Evolutionary conservation across 768 basidiomycete species (phyloP).

Genomic region (Coprinopsis sp.): DNA sequence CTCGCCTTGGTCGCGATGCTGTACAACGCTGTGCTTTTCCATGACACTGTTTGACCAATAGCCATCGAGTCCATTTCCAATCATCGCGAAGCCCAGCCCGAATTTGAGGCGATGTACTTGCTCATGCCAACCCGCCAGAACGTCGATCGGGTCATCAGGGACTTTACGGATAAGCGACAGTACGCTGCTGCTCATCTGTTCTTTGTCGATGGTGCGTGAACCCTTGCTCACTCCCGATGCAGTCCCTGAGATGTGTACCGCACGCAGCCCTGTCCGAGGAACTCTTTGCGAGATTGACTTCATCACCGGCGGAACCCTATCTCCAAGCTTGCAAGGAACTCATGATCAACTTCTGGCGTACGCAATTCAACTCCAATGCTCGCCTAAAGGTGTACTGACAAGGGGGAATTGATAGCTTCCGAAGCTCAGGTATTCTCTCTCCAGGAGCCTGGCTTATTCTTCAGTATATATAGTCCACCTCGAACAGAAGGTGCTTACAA

Average conservation of each 20-base stretch:
- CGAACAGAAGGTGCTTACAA: constrained; percentile 63
- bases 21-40: no score
- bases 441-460: constrained; percentile 76
- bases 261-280: constrained; percentile 67
- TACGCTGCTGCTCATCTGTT: constrained; percentile 88
- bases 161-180: constrained; percentile 62
- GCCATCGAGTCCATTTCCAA: constrained; percentile 90
- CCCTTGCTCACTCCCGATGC: no score
- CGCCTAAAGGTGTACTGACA: no score
- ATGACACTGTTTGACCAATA: no score
- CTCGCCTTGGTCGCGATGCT: no score
- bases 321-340: constrained; percentile 80
- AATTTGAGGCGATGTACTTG: constrained; percentile 89
- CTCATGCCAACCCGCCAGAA: constrained; percentile 95
- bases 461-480: constrained; percentile 84
- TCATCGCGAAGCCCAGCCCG: constrained; percentile 75
- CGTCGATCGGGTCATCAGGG: constrained; percentile 83
- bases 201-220: constrained; percentile 80
- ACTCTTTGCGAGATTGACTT: constrained; percentile 69
- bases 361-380: constrained; percentile 22
- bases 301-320: constrained; percentile 72
- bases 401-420: constrained; percentile 45
- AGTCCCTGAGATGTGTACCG: neutral
- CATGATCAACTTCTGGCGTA: constrained; percentile 91
- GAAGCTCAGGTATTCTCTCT: constrained; percentile 86